Percentiles rank a stretch among this genome's conserved stretches.
phyloP scores from a whole-genome alignment of 257 asterid species.

The Cordia subcordata region DNA sequence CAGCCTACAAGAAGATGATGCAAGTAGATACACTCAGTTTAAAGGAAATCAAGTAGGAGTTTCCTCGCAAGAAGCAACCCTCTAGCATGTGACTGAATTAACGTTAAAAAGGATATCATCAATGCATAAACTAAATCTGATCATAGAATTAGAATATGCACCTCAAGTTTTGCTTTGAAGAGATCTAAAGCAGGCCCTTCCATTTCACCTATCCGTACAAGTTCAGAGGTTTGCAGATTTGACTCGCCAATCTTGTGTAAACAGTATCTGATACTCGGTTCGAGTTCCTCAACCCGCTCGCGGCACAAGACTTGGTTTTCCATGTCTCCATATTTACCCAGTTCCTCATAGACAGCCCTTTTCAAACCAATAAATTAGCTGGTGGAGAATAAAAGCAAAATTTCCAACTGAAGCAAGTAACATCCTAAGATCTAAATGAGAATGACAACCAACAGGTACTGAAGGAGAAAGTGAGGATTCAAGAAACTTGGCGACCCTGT shows the following conservation, averaged over 20 bases:
- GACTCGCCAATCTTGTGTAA: slow-evolving; percentile 91
- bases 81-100: slow-evolving; percentile 8
- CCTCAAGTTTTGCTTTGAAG: slow-evolving; percentile 96
- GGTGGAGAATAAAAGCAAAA: neutral
- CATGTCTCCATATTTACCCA: slow-evolving; percentile 93
- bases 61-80: neutral
- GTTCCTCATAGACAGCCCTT: slow-evolving; percentile 99
- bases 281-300: slow-evolving; percentile 92
- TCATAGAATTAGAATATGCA: slow-evolving; percentile 15
- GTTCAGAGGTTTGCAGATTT: slow-evolving; percentile 77
- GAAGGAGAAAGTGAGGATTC: slow-evolving; percentile 6
- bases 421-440: neutral
- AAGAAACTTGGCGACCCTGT: slow-evolving; percentile 1
- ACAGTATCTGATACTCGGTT: slow-evolving; percentile 85
- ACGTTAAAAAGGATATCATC: neutral
- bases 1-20: slow-evolving; percentile 60
- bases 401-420: neutral
- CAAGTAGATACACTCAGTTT: slow-evolving; percentile 15
- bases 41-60: slow-evolving; percentile 3
- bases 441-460: neutral
- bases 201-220: slow-evolving; percentile 76
- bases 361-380: slow-evolving; percentile 19
- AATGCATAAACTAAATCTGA: neutral
- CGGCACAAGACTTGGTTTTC: slow-evolving; percentile 90
- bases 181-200: slow-evolving; percentile 96